These are phyloP conservation scores for Coemansia sp. DNA, from an alignment of 192 early-diverging fungal species.

Conservation along the genomic window DNA sequence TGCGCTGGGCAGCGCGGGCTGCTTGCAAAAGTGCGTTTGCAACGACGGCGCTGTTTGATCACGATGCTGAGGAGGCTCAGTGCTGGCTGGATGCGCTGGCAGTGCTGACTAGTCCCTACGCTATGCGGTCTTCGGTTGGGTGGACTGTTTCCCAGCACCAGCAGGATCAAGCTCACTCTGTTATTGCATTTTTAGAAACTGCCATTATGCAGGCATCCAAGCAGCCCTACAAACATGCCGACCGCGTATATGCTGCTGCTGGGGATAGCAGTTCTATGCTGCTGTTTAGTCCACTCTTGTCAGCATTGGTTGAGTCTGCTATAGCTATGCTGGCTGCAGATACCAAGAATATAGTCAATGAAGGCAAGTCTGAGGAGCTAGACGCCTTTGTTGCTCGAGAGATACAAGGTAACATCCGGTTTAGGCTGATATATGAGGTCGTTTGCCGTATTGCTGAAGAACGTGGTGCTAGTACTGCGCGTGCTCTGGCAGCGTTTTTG, in stretches of 20 bases:
- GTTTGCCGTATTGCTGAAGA: conserved; percentile 28
- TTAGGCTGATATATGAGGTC: conserved; percentile 26
- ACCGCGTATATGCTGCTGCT: conserved; percentile 23
- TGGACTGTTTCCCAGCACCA: not conserved
- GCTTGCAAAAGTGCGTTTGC: conserved; percentile 21
- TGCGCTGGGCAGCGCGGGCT: conserved; percentile 29
- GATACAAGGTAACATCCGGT: conserved; percentile 15
- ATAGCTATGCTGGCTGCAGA: conserved; percentile 3
- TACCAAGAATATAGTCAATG: too few relatives aligned
- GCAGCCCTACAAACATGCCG: conserved; percentile 46
- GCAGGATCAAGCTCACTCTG: conserved; percentile 12
- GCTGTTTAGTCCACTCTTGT: conserved; percentile 42
- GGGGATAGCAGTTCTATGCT: not conserved
- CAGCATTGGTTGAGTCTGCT: conserved; percentile 32
- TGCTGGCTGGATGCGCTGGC: conserved; percentile 51
- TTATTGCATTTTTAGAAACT: conserved; percentile 37
- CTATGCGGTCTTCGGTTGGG: conserved; percentile 17
- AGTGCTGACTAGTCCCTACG: conserved; percentile 30
- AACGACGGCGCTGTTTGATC: conserved; percentile 39
- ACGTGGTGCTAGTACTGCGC: conserved; percentile 3
- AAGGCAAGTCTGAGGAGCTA: too few relatives aligned
- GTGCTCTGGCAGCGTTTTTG: conserved; percentile 12
- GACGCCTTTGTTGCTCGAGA: conserved; percentile 10
- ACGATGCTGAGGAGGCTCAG: conserved; percentile 31
- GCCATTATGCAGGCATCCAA: conserved; percentile 25